Percentiles rank a stretch among this genome's conserved stretches.
Conservation (phyloP, 2,329 filamentous ascomycete genomes). For the Allantophomopsis cytisporea region DNA sequence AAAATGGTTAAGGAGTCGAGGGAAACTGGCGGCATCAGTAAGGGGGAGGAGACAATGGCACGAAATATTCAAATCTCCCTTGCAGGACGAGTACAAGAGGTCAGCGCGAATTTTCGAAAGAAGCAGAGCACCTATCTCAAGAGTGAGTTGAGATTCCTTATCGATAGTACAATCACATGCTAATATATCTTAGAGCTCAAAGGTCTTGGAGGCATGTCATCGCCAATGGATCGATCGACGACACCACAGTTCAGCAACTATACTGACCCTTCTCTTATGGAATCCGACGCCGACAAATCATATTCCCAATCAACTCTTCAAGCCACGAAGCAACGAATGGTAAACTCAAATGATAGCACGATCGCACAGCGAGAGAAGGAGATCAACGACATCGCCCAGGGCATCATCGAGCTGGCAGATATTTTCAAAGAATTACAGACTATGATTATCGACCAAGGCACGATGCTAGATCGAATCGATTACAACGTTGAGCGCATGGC, state of each 20-base stretch:
- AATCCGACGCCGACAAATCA: constrained; percentile 85
- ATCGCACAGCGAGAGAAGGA: constrained; percentile 91
- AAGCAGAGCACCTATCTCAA: constrained; percentile 95
- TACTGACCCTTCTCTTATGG: constrained; percentile 75
- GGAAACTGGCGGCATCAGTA: constrained; percentile 56
- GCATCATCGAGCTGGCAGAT: constrained; percentile 92
- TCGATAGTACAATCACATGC: neutral
- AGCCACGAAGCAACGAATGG: constrained; percentile 50
- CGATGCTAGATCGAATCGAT: constrained; percentile 86
- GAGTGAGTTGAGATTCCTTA: constrained; percentile 39
- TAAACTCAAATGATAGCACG: constrained; percentile 65
- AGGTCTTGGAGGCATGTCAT: constrained; percentile 50
- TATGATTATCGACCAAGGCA: constrained; percentile 90
- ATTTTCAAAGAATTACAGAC: constrained; percentile 92
- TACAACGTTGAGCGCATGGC: constrained; percentile 96
- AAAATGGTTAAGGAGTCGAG: constrained; percentile 73
- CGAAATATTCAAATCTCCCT: constrained; percentile 90
- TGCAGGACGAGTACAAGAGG: constrained; percentile 78
- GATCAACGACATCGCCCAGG: constrained; percentile 95
- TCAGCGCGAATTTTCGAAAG: constrained; percentile 85
- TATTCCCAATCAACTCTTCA: constrained; percentile 85
- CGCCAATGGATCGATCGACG: constrained; percentile 36
- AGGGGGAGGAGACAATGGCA: constrained; percentile 88
- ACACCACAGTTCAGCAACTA: constrained; percentile 43
- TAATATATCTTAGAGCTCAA: constrained; percentile 46